phyloP scores from a whole-genome alignment of 352 stramenopile genomes.

The Phytophthora sansomeana region DNA sequence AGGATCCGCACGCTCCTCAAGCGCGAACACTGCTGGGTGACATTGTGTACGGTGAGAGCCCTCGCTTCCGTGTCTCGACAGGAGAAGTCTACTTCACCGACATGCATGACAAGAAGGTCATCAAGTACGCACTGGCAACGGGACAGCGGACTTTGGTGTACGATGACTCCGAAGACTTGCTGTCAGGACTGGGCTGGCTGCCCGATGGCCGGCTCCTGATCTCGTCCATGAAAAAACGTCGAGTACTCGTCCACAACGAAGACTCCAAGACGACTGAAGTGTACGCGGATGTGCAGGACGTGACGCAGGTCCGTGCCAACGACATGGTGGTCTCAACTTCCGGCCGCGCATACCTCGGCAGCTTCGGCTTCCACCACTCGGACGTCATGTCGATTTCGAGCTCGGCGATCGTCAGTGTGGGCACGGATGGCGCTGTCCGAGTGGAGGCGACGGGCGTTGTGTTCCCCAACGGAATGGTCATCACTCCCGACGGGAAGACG shows the following conservation, averaged over 20 bases:
- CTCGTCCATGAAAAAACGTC: slow-evolving; percentile 56
- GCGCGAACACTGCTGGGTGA: slow-evolving; percentile 33
- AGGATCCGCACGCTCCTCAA: slow-evolving; percentile 23
- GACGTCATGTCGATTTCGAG: slow-evolving; percentile 40
- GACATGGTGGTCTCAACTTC: slow-evolving; percentile 64
- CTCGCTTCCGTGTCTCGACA: slow-evolving; percentile 60
- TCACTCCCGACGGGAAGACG: slow-evolving; percentile 77
- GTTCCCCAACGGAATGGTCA: slow-evolving; percentile 78
- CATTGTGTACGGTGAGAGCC: slow-evolving; percentile 62
- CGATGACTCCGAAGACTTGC: slow-evolving; percentile 50
- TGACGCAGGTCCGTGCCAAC: slow-evolving; percentile 64
- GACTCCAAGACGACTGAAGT: slow-evolving; percentile 32
- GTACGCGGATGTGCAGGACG: slow-evolving; percentile 61
- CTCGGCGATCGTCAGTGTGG: slow-evolving; percentile 69
- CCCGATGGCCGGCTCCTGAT: slow-evolving; percentile 69
- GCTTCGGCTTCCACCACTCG: slow-evolving; percentile 68
- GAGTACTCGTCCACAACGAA: slow-evolving; percentile 55
- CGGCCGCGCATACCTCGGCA: slow-evolving; percentile 64
- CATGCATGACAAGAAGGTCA: slow-evolving; percentile 67
- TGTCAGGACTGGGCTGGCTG: slow-evolving; percentile 72
- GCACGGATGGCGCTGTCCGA: slow-evolving; percentile 45
- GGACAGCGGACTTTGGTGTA: slow-evolving; percentile 51
- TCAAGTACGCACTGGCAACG: slow-evolving; percentile 62
- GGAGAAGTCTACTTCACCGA: slow-evolving; percentile 73
- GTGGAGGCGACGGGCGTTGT: slow-evolving; percentile 67